Percentiles rank a stretch among this genome's conserved stretches.
phyloP scores from a whole-genome alignment of 2,329 filamentous ascomycete genomes.

The Neocucurbitaria cava region DNA sequence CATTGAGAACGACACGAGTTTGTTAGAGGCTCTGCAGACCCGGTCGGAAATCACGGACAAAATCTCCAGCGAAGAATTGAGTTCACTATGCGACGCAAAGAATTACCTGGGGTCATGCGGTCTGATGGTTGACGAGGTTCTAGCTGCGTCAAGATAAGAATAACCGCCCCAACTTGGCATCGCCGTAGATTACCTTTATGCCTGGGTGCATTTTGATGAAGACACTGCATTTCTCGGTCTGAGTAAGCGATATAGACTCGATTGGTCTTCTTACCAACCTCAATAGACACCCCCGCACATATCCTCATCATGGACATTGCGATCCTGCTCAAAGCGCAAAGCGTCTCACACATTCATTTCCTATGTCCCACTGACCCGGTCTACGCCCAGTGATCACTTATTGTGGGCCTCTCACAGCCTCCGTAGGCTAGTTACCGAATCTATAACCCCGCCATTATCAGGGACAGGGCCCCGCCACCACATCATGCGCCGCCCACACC shows the following conservation, averaged over 20 bases:
- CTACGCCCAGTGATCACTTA: slow-evolving; percentile 5
- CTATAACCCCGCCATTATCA: slow-evolving; percentile 35
- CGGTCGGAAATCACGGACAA: slow-evolving; percentile 52
- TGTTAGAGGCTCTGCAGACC: slow-evolving; percentile 54
- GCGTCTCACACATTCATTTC: slow-evolving; percentile 14
- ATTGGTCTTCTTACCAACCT: neutral
- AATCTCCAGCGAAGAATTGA: slow-evolving; percentile 56
- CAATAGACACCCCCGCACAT: slow-evolving; percentile 17
- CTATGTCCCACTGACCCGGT: slow-evolving; percentile 30
- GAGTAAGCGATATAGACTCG: slow-evolving; percentile 10
- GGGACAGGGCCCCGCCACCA: slow-evolving; percentile 39
- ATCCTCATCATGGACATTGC: slow-evolving; percentile 8
- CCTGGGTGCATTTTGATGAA: neutral
- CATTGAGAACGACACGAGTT: slow-evolving; percentile 53
- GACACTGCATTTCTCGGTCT: slow-evolving; percentile 5
- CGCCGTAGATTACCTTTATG: neutral
- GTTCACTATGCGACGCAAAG: slow-evolving; percentile 62
- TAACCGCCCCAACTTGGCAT: neutral
- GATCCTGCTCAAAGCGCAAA: neutral
- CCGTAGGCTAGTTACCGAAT: slow-evolving; percentile 21
- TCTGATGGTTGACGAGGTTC: slow-evolving; percentile 46
- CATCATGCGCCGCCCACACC: slow-evolving; percentile 39
- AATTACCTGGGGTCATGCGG: slow-evolving; percentile 53
- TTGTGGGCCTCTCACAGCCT: slow-evolving; percentile 26
- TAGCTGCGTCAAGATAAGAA: slow-evolving; percentile 37